Conservation (phyloP, 2,329 filamentous ascomycete species). For the Teratosphaeria pseudoeucalypti region DNA sequence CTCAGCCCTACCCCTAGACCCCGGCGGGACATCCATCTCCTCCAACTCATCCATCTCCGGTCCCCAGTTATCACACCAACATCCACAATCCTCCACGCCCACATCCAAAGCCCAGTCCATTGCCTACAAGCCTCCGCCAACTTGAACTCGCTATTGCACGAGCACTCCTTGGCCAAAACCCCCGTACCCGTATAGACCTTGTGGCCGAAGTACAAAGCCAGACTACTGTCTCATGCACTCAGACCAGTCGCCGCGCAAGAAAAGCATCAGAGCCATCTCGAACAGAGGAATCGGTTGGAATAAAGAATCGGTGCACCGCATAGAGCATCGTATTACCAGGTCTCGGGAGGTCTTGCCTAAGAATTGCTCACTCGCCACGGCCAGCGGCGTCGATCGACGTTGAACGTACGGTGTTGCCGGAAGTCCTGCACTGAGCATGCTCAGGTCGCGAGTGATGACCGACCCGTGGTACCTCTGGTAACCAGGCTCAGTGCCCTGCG, state of each 20-base stretch:
- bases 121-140: slow-evolving; percentile 13
- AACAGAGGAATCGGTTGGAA: background rate
- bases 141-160: background rate
- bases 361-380: too few species aligned
- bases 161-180: slow-evolving; percentile 2
- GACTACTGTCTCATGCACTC: background rate
- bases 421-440: too few species aligned
- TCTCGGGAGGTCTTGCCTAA: too few species aligned
- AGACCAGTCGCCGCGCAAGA: background rate
- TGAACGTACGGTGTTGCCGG: too few species aligned
- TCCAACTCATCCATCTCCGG: slow-evolving; percentile 36
- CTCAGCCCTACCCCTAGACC: slow-evolving; percentile 33
- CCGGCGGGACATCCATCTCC: slow-evolving; percentile 29
- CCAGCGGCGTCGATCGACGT: too few species aligned
- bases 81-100: slow-evolving; percentile 24
- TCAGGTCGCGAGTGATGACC: too few species aligned
- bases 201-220: slow-evolving; percentile 31
- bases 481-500: too few species aligned
- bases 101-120: slow-evolving; percentile 24
- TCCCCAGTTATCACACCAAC: slow-evolving; percentile 38
- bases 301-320: too few species aligned
- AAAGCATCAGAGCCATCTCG: background rate
- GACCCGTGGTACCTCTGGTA: too few species aligned
- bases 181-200: slow-evolving; percentile 7
- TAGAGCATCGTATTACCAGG: too few species aligned